Evolutionary conservation across 805 yeast genomes (phyloP).

Genomic region (Cyberlindnera xishuangbannaensis): DNA sequence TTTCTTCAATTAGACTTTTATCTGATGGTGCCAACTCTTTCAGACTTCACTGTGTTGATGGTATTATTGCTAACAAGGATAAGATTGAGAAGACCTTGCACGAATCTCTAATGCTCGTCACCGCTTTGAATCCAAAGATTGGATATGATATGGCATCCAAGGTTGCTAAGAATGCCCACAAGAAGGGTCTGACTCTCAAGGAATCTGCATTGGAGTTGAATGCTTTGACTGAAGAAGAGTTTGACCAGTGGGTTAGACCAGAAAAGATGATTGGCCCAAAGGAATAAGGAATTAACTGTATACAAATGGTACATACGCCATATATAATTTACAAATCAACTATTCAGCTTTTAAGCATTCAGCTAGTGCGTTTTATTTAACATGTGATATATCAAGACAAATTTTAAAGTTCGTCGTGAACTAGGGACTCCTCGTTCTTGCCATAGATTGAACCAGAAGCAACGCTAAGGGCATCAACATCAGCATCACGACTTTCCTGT

Average conservation of each 20-base stretch:
- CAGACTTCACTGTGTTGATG: conserved; percentile 93
- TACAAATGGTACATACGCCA: too few species aligned
- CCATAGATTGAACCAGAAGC: not conserved
- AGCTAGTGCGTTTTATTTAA: too few species aligned
- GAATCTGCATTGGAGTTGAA: conserved; percentile 91
- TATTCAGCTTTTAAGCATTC: too few species aligned
- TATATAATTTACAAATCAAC: too few species aligned
- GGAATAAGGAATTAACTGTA: too few species aligned
- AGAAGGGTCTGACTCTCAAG: conserved; percentile 93
- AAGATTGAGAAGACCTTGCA: conserved; percentile 83
- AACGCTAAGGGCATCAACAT: not conserved
- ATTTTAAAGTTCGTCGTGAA: conserved; percentile 6
- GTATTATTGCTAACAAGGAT: conserved; percentile 82
- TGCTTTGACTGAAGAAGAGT: conserved; percentile 77
- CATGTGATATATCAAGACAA: too few species aligned
- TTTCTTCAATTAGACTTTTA: conserved; percentile 79
- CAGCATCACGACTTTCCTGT: not conserved
- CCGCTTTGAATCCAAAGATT: conserved; percentile 97
- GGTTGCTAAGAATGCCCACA: conserved; percentile 98
- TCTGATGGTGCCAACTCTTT: conserved; percentile 89
- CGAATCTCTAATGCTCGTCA: conserved; percentile 96
- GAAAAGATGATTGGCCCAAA: conserved; percentile 98
- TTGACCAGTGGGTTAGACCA: conserved; percentile 95
- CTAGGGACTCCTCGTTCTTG: conserved; percentile 1
- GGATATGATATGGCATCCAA: conserved; percentile 97